A percentile compares a stretch with the other conserved stretches of the same genome.
Conservation (phyloP, 345 rosid genomes). For the Melastoma malabathricum region DNA sequence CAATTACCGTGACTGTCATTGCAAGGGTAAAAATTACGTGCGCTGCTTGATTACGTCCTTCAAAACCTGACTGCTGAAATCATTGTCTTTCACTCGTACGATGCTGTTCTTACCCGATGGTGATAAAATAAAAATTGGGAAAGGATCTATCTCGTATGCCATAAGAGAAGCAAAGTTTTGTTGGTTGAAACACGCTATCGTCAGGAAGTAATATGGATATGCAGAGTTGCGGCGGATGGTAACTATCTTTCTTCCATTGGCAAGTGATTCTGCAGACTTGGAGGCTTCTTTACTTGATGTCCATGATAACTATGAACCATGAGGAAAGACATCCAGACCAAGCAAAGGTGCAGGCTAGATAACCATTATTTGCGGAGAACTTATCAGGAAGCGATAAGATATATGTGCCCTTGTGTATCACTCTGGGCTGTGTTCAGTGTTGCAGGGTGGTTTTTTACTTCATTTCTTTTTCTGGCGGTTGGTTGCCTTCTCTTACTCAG, state of each 20-base stretch:
- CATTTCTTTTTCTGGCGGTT: too few relatives aligned
- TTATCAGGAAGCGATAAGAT: too few relatives aligned
- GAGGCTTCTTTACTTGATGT: conserved; percentile 1
- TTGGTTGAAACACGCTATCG: background rate
- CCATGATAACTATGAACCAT: background rate
- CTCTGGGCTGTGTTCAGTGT: too few relatives aligned
- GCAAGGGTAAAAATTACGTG: too few relatives aligned
- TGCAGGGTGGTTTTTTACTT: too few relatives aligned
- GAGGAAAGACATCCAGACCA: background rate
- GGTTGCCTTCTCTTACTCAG: too few relatives aligned
- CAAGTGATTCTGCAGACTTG: conserved; percentile 5
- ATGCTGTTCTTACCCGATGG: conserved; percentile 25
- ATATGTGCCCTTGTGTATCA: too few relatives aligned
- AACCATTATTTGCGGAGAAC: background rate
- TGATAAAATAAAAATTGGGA: background rate
- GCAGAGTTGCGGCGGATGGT: conserved; percentile 3
- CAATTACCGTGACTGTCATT: too few relatives aligned
- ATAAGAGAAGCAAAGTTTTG: too few relatives aligned
- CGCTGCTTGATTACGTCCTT: background rate
- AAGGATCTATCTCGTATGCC: conserved; percentile 47
- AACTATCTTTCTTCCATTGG: conserved; percentile 3
- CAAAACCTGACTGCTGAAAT: background rate
- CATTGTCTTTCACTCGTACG: conserved; percentile 18
- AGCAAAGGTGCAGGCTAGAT: background rate
- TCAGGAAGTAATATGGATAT: too few relatives aligned